These are phyloP conservation scores for Phytophthora tentaculata DNA, from an alignment of 352 stramenopile genomes.

Conservation along the genomic window DNA sequence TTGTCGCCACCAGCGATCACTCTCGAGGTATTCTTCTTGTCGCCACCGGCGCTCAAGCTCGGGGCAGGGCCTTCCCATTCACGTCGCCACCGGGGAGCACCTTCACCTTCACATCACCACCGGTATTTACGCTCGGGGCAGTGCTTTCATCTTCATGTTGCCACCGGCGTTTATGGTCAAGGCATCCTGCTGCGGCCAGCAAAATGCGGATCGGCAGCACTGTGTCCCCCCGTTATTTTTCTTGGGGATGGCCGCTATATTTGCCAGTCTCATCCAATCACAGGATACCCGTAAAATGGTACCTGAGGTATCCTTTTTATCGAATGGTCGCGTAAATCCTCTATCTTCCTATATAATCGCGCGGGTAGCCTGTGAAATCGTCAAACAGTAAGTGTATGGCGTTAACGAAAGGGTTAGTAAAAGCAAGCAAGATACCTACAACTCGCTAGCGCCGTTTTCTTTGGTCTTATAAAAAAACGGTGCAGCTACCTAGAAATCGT, in stretches of 20 bases:
- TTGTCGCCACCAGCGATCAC: neutral
- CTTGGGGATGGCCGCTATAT: too few relatives aligned
- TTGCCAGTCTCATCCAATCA: neutral
- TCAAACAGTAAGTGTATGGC: too few relatives aligned
- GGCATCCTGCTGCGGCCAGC: too few relatives aligned
- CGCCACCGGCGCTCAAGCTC: neutral
- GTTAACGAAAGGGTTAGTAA: too few relatives aligned
- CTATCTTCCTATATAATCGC: neutral
- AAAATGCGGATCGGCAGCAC: too few relatives aligned
- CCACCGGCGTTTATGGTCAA: neutral
- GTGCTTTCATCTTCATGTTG: neutral
- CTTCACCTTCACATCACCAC: neutral
- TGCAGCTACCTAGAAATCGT: too few relatives aligned
- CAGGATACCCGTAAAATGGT: neutral
- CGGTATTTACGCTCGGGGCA: neutral
- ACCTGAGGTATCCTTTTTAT: neutral
- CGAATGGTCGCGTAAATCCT: neutral
- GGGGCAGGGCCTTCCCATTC: neutral
- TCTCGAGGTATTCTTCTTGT: neutral
- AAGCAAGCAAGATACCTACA: too few relatives aligned
- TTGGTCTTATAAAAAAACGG: too few relatives aligned
- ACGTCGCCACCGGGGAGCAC: neutral
- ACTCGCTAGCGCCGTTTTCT: too few relatives aligned
- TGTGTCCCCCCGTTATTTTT: too few relatives aligned
- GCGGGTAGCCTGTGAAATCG: neutral